phyloP scores from a whole-genome alignment of 257 asterid species.

The Mentha longifolia region DNA sequence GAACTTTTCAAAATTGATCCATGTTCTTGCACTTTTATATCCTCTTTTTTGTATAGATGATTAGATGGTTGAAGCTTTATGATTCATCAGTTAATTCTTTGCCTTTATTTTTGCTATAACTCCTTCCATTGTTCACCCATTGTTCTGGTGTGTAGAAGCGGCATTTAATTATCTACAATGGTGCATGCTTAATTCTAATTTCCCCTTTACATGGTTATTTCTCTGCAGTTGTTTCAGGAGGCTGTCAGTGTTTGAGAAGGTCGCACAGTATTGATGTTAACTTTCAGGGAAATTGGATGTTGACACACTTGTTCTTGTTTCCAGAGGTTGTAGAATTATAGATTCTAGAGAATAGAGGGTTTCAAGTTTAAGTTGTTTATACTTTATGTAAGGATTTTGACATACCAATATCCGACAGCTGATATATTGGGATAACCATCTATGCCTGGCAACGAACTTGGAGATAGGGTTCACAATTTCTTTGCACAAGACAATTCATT shows the following conservation, averaged over 20 bases:
- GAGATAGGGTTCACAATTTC: constrained; percentile 95
- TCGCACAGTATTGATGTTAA: constrained; percentile 24
- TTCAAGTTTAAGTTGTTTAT: constrained; percentile 19
- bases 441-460: constrained; percentile 96
- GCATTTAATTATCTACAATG: background rate
- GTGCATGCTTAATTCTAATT: background rate
- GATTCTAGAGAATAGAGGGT: constrained; percentile 18
- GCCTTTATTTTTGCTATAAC: constrained; percentile 3
- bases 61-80: constrained; percentile 3
- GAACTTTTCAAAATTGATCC: background rate
- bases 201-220: background rate
- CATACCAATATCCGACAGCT: constrained; percentile 19
- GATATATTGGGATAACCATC: constrained; percentile 54
- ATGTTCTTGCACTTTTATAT: background rate
- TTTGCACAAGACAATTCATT: constrained; percentile 74
- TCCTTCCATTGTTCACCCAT: background rate
- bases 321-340: constrained; percentile 6
- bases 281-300: constrained; percentile 29
- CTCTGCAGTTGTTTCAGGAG: constrained; percentile 31
- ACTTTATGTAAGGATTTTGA: background rate
- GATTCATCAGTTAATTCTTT: background rate
- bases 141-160: background rate
- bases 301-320: constrained; percentile 19
- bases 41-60: background rate
- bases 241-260: constrained; percentile 25